Evolutionary conservation across 345 rosid genomes (phyloP).

Genomic region (Arabis alpina): DNA sequence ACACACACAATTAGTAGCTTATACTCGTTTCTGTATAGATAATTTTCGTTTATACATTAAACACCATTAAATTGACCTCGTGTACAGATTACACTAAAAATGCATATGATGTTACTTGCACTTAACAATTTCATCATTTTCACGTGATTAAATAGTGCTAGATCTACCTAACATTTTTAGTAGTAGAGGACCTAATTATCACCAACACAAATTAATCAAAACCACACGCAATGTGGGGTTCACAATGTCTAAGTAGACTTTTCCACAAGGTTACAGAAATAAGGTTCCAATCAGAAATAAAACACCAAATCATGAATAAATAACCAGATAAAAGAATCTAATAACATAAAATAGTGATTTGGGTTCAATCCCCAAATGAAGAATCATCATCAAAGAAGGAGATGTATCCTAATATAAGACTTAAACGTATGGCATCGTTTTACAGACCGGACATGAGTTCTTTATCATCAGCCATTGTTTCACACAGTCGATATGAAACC

Average conservation of each 20-base stretch:
- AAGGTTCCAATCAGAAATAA: slow-evolving; percentile 1
- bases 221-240: slow-evolving; percentile 36
- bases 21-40: background rate
- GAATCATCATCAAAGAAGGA: slow-evolving; percentile 20
- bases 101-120: slow-evolving; percentile 30
- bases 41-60: background rate
- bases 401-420: slow-evolving; percentile 27
- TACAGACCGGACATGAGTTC: slow-evolving; percentile 88
- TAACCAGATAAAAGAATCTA: slow-evolving; percentile 20
- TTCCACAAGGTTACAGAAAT: background rate
- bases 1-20: background rate
- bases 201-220: slow-evolving; percentile 22
- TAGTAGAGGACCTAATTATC: slow-evolving; percentile 32
- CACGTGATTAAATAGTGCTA: slow-evolving; percentile 28
- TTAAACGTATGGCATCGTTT: slow-evolving; percentile 47
- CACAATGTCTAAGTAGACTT: slow-evolving; percentile 16
- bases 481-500: slow-evolving; percentile 74
- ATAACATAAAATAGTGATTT: slow-evolving; percentile 17
- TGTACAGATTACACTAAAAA: slow-evolving; percentile 1
- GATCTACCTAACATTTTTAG: slow-evolving; percentile 37
- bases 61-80: background rate
- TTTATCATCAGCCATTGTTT: slow-evolving; percentile 91
- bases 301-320: slow-evolving; percentile 25
- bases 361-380: slow-evolving; percentile 10
- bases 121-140: slow-evolving; percentile 28